phyloP scores from a whole-genome alignment of 768 basidiomycete genomes.

The Tulasnella sp. region DNA sequence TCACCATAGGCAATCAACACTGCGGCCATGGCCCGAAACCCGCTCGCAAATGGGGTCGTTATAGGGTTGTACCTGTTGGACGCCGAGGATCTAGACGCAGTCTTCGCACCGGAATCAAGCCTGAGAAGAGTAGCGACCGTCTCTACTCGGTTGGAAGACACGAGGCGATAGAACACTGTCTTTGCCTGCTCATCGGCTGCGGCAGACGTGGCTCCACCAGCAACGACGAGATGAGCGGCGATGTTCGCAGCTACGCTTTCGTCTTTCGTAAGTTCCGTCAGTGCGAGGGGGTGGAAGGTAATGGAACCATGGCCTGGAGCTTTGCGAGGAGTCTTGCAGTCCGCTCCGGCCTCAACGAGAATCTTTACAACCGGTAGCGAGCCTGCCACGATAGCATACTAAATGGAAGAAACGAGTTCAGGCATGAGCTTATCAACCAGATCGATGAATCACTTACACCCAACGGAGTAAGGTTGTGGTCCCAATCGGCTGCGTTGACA shows the following conservation, averaged over 20 bases:
- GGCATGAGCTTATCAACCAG: too few relatives aligned
- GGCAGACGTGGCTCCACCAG: slow-evolving; percentile 25
- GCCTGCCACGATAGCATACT: slow-evolving; percentile 30
- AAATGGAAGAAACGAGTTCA: not conserved
- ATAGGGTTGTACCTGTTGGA: slow-evolving; percentile 22
- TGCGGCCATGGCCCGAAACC: slow-evolving; percentile 25
- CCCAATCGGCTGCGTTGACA: slow-evolving; percentile 47
- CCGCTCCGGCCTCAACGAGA: slow-evolving; percentile 40
- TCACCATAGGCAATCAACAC: slow-evolving; percentile 27
- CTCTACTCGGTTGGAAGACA: slow-evolving; percentile 21
- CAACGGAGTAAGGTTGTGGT: slow-evolving; percentile 44
- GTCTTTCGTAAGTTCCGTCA: slow-evolving; percentile 24
- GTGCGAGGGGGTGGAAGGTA: slow-evolving; percentile 24
- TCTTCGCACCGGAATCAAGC: slow-evolving; percentile 26
- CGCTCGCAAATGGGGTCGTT: slow-evolving; percentile 23
- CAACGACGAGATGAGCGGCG: slow-evolving; percentile 25
- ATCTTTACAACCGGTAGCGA: slow-evolving; percentile 37
- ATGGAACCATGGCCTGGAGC: slow-evolving; percentile 19
- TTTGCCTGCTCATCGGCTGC: slow-evolving; percentile 25
- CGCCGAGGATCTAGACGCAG: slow-evolving; percentile 21
- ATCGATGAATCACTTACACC: slow-evolving; percentile 32
- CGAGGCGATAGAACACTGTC: slow-evolving; percentile 28
- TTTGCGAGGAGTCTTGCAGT: slow-evolving; percentile 32
- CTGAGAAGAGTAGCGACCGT: slow-evolving; percentile 25
- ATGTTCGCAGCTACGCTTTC: slow-evolving; percentile 23